These are phyloP conservation scores for Nepenthes alata DNA, from an alignment of 179 eudicot genomes.

Conservation along the genomic window DNA sequence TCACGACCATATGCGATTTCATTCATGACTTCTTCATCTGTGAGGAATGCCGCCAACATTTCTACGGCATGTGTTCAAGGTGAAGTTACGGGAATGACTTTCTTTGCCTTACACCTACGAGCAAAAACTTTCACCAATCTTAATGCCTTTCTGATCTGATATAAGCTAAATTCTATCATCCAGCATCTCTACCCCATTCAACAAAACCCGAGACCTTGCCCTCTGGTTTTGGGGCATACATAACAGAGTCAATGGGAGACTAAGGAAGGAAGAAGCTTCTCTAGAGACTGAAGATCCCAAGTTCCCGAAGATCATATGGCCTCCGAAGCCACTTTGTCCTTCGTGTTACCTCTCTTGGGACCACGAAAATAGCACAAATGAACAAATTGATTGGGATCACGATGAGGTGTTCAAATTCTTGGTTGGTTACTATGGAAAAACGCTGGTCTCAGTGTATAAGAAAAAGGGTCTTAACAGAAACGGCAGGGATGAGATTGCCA, in stretches of 20 bases:
- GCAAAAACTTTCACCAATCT: not conserved
- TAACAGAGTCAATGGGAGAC: constrained; percentile 72
- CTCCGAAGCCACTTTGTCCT: constrained; percentile 78
- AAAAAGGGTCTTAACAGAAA: constrained; percentile 26
- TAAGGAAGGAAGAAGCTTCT: constrained; percentile 60
- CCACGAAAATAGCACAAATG: constrained; percentile 12
- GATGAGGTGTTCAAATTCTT: constrained; percentile 73
- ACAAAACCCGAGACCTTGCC: constrained; percentile 55
- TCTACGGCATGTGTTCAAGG: constrained; percentile 89
- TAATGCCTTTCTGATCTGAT: constrained; percentile 4
- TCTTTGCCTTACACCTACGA: constrained; percentile 1
- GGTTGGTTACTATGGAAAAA: constrained; percentile 57
- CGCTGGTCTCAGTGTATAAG: constrained; percentile 36
- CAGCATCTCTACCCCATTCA: constrained; percentile 68
- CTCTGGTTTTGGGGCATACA: constrained; percentile 95
- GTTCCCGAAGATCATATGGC: constrained; percentile 81
- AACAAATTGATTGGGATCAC: constrained; percentile 38
- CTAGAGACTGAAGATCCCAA: constrained; percentile 61
- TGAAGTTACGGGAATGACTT: constrained; percentile 12
- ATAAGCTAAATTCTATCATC: constrained; percentile 3
- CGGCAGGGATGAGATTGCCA: constrained; percentile 9
- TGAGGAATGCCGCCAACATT: constrained; percentile 91
- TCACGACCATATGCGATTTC: constrained; percentile 66
- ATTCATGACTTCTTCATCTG: constrained; percentile 81
- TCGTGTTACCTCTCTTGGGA: constrained; percentile 41